Base-by-base conservation (phyloP, 2,329 filamentous ascomycete genomes). In the Alternaria incomplexa region DNA sequence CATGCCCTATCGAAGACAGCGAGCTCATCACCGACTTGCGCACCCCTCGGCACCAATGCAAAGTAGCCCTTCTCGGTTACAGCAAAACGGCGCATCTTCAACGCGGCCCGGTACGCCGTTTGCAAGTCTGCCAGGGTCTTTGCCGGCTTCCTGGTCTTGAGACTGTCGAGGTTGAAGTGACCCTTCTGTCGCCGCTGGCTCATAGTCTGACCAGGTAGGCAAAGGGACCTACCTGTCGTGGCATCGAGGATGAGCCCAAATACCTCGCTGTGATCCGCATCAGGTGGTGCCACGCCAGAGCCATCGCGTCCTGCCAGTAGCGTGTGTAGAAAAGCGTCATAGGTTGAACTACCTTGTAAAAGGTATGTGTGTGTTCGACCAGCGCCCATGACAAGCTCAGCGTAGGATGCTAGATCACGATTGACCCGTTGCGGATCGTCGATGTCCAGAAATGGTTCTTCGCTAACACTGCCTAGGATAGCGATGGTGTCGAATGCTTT, bases 261-360 rank as follows among this genome's bases (percentile, higher is more conserved):
- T 8, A 70, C 70, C 40, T 73, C 67, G 50, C 63, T 69, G 25
- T 72, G 72, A 2, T 73, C 67, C 6, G 36, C 30, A 3, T 71
- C 64, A 2, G 67, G 65, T 10, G 58, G 47, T 4, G 57, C 57
- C 7, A 50, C 58, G 25, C 64, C 62, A 9, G 70, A 65, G 13
- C 60, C 65, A 45, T 73, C 66, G 22, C 68, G 65, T 10, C 71
- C 70, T 3, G 70, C 70, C 1, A 71, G 30, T 10, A 75, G 52
- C 3, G 72, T 73, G 17, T 70, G 45, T 44, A 69, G 56, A 57
- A 75, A 75, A 6, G 71, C 73, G 11, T 73, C 67, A 36, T 69
- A 73, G 26, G 70, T 47, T 10, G 65, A 65, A 6, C 23, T 48
- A 8, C 54, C 62, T 2, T 46, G 26, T n/a, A 48, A 12, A 5